Base-by-base conservation (phyloP, 2,329 filamentous ascomycete genomes). In the Aureobasidium melanogenum region DNA sequence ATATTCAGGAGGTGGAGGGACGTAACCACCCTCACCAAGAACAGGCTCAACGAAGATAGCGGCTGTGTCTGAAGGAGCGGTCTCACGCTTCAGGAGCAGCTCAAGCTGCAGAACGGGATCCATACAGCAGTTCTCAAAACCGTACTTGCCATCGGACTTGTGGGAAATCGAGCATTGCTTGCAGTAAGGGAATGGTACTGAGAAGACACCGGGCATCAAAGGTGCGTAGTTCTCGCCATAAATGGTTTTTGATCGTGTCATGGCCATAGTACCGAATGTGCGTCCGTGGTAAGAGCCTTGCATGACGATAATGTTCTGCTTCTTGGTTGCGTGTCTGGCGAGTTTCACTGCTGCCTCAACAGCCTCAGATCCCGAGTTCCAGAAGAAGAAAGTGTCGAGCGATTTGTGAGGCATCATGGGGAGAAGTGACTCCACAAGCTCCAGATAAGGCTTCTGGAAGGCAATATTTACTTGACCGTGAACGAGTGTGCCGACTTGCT, bases 391-490 rank as follows among this genome's bases (percentile, higher is more conserved):
- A 4, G 71, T 73, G 64, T 74, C 69, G n/a, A 74, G 67, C 2
- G 67, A 68, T 19, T 67, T 66, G 62, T 74, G 67, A 5, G 72
- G 72, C 72, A 74, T 74, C 32, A 72, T 51, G 2, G 72, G 72
- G 19, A 73, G 63, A 9, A 74, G 64, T 2, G 64, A 62, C 56
- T 74, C 63, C 36, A 74, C 67, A 41, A 74, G 68, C 43, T 72
- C 68, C 26, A 73, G 66, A 61, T 72, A 73, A 5, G 73, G 71
- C 60, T 73, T 71, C 52, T 75, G 72, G 66, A 75, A 75, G 0
- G 73, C 73, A 57, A 75, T 75, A 65, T 75, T 75, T 57, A 74
- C 70, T 62, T 75, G 73, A 6, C 71, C 74, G 48, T 76, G 74
- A 47, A 75, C 72, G 17, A 76, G 69, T 43, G 69, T 73, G 41